phyloP scores from a whole-genome alignment of 352 stramenopile genomes.

The Phytophthora pluvialis region DNA sequence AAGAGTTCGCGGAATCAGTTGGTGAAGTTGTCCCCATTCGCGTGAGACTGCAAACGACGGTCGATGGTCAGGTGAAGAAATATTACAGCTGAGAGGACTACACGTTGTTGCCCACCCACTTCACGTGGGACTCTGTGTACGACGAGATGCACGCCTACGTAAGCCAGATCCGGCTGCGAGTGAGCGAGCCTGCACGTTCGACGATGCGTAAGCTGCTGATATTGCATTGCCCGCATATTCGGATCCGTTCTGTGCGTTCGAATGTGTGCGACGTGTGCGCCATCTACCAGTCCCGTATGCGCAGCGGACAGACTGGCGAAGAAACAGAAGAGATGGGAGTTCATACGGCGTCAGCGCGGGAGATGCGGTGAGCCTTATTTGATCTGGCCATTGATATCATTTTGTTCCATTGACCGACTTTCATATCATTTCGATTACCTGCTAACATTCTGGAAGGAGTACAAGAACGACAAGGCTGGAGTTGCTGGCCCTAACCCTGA shows the following conservation, averaged over 20 bases:
- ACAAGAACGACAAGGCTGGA: constrained; percentile 8
- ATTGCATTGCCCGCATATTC: constrained; percentile 11
- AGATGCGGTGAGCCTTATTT: constrained; percentile 16
- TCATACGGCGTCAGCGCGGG: constrained; percentile 10
- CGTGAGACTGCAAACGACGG: constrained; percentile 3
- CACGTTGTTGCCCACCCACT: constrained; percentile 12
- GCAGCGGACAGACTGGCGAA: neutral
- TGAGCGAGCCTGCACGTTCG: neutral
- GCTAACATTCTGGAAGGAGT: constrained; percentile 6
- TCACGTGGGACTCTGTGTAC: constrained; percentile 20
- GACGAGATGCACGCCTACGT: constrained; percentile 22
- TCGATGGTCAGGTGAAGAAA: constrained; percentile 1
- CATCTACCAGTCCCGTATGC: constrained; percentile 14
- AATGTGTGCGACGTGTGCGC: constrained; percentile 23
- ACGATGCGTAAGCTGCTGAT: constrained; percentile 15
- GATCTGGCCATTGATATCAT: constrained; percentile 8
- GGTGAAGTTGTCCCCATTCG: constrained; percentile 13
- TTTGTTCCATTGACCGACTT: constrained; percentile 13
- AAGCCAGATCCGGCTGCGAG: neutral
- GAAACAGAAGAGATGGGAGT: constrained; percentile 12
- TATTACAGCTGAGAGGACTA: constrained; percentile 15
- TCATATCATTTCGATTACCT: constrained; percentile 7
- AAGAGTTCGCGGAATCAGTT: neutral
- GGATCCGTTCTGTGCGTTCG: constrained; percentile 5
- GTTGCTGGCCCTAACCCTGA: neutral